phyloP scores from a whole-genome alignment of 768 basidiomycete species.

The Trichaptum fuscoviolaceum region DNA sequence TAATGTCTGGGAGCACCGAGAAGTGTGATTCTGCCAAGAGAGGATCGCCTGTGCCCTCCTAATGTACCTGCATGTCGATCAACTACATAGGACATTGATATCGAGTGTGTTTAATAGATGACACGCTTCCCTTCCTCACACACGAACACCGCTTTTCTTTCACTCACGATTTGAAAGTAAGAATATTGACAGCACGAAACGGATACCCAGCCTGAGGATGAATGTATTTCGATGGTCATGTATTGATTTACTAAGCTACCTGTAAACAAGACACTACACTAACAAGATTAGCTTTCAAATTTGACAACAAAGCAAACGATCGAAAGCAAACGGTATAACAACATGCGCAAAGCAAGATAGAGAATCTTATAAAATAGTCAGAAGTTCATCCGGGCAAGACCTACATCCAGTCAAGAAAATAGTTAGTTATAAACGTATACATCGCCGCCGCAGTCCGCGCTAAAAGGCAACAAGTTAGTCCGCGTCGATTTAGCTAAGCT shows the following conservation, averaged over 20 bases:
- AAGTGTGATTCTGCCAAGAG: neutral
- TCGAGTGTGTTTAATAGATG: too few relatives aligned
- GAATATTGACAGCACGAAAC: too few relatives aligned
- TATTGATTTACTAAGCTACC: too few relatives aligned
- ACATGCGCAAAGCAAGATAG: neutral
- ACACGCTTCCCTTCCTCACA: too few relatives aligned
- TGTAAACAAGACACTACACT: neutral
- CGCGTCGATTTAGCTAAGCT: neutral
- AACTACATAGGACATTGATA: too few relatives aligned
- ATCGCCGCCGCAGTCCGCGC: slow-evolving; percentile 46
- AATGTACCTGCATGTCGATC: too few relatives aligned
- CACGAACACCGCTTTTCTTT: too few relatives aligned
- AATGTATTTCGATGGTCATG: too few relatives aligned
- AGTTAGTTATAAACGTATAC: slow-evolving; percentile 39
- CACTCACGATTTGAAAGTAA: too few relatives aligned
- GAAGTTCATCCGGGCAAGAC: too few relatives aligned
- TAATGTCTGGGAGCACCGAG: neutral
- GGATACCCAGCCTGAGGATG: too few relatives aligned
- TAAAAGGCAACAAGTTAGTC: slow-evolving; percentile 15
- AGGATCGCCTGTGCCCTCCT: too few relatives aligned
- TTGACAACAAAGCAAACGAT: neutral
- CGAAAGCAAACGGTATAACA: neutral
- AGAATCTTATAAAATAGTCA: neutral
- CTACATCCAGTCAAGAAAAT: neutral
- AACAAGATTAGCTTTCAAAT: neutral